Evolutionary conservation across 2,329 filamentous ascomycete species (phyloP), one percentile per base, ranked within the genome.

Genomic region (Xylariaceae sp.): DNA sequence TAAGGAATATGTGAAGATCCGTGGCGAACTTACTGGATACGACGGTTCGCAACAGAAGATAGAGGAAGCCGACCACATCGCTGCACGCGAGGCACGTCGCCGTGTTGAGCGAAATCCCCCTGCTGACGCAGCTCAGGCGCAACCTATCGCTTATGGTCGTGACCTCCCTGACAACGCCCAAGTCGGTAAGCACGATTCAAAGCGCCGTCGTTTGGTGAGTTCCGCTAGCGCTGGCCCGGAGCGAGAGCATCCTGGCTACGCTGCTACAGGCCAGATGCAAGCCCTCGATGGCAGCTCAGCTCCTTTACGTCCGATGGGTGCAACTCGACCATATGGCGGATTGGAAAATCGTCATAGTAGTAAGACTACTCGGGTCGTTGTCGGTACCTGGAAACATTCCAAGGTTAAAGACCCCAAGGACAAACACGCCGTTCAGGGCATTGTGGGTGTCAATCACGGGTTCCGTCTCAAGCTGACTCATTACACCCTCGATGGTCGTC

Each of bases 361-460:
- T 9, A 82, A 78, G 1, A 77, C 82, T 0, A 85, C 82, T 0
- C 76, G 81, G 7, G 83, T 85, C 53, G 72, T 86, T 1, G 70
- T 88, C 1, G 85, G 85, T 0, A 80, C 79, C 66, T 88, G 85
- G 85, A 77, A 75, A 56, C 77, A 79, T 10, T 87, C 83, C 0
- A 78, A 75, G 37, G 79, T 81, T 53, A 47, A 68, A 0, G 71
- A 78, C 2, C 68, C 74, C 1, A 72, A 73, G 10, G 78, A 87
- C 66, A 82, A 83, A 55, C 84, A 87, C 65, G 85, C 84, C 0
- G 82, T 87, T 0, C 84, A 82, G 56, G 85, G 85, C 2, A 85
- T 87, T 9, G 71, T 87, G 0, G 83, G 83, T 0, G 78, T 79
- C 15, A 85, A 85, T 57, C 83, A 86, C 63, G 86, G 85, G 79